Evolutionary conservation across 208 protist genomes (phyloP).

Genomic region (Leishmania arabica): DNA sequence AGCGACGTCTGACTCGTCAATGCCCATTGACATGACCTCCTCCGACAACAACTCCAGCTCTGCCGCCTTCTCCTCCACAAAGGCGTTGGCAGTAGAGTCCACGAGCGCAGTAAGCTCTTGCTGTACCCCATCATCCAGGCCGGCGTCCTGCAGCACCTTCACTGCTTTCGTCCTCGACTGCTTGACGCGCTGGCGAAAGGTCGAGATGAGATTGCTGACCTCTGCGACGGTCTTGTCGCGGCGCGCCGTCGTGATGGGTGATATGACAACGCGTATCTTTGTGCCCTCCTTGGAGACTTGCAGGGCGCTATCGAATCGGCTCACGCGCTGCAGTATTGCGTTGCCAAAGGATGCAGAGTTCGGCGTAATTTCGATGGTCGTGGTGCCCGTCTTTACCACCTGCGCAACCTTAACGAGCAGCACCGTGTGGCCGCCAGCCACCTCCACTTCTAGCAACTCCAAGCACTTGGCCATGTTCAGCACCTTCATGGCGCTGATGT

Average conservation of each 20-base stretch:
- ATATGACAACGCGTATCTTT: conserved; percentile 71
- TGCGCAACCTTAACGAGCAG: conserved; percentile 76
- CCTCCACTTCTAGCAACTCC: conserved; percentile 76
- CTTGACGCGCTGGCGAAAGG: conserved; percentile 66
- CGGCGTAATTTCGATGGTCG: conserved; percentile 70
- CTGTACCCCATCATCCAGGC: conserved; percentile 61
- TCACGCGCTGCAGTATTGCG: conserved; percentile 67
- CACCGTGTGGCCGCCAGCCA: conserved; percentile 62
- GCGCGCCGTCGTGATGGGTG: conserved; percentile 71
- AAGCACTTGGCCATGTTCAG: conserved; percentile 90
- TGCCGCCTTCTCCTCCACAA: conserved; percentile 73
- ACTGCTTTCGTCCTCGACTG: conserved; percentile 53
- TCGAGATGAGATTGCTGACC: conserved; percentile 45
- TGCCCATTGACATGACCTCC: conserved; percentile 87
- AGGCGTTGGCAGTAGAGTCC: conserved; percentile 56
- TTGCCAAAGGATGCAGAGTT: conserved; percentile 55
- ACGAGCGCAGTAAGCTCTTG: conserved; percentile 60
- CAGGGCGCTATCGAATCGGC: conserved; percentile 72
- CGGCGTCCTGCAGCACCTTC: conserved; percentile 68
- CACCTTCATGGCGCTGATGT: conserved; percentile 84
- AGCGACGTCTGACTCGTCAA: conserved; percentile 68
- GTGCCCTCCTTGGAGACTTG: conserved; percentile 71
- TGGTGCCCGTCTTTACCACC: conserved; percentile 66
- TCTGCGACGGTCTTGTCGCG: conserved; percentile 66
- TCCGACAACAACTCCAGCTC: conserved; percentile 73